Base-by-base conservation (phyloP, 345 rosid species). In the Dovyalis caffra region DNA sequence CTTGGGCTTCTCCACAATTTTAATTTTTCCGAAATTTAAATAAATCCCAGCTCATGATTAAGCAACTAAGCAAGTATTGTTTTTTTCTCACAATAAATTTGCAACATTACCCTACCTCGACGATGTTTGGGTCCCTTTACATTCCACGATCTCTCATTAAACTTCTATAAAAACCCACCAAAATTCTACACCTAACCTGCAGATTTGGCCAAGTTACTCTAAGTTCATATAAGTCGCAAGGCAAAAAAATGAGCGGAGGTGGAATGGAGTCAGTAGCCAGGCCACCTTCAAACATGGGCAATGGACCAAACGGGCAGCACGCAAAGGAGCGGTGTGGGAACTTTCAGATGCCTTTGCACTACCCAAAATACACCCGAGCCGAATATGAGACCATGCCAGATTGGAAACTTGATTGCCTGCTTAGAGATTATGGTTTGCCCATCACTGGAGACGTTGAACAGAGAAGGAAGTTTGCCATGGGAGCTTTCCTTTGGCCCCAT, bases 341-440 rank as follows among this genome's bases (percentile, higher is more conserved):
- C 26, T 78, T 78, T 40, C 77, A 78, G 74, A 78, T 78, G 81
- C 81, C 81, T 0, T 10, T 78, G 70, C 81, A 78, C 70, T 78
- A 74, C 47, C 81, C 77, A 0, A 63, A 60, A 69, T 73, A 68
- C 77, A 78, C 47, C 40, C 28, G 31, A 38, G 33, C 66, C 14
- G 81, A 53, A 20, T 73, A 78, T 18, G 70, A 74, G 65, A 51
- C 61, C 40, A 78, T 78, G 77, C 81, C 74, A 0, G 77, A 78
- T 32, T 78, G 81, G 81, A 62, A 51, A 43, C 28, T 78, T 8
- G 81, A 78, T 37, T 73, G 74, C 70, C 57, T 78, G 60, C 74
- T 78, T 31, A 69, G 47, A 62, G 70, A 68, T 20, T 78, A 78
- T 23, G 81, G 81, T 7, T 7, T 78, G 26, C 77, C 81, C 10